Evolutionary conservation across 345 rosid genomes (phyloP), one percentile per base, ranked within the genome.

Genomic region (Moricandia moricandioides): DNA sequence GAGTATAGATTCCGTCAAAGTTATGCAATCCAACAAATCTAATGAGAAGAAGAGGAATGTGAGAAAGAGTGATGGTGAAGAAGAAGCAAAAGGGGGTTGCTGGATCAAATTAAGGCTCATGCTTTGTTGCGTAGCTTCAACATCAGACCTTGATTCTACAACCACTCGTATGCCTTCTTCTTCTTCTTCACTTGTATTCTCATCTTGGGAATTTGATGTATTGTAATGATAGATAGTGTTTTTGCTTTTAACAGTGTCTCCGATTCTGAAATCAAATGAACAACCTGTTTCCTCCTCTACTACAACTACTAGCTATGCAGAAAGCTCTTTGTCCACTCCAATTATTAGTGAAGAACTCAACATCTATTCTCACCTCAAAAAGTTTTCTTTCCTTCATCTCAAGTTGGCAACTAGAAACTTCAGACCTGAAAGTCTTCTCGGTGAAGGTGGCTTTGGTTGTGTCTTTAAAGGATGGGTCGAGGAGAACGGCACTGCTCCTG

Each of bases 391-490:
- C 81, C 86, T 85, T 83, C 96, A 94, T 83, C 95, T 94, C 21
- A 94, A 92, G 86, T 72, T 88, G 69, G 98, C 98, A 17, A 94
- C 98, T 74, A 85, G 98, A 78, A 94, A 94, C 84, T 94, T 94
- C 82, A 91, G 95, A 85, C 97, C 94, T 0, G 98, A 94, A 78
- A 89, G 96, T 83, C 97, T 94, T 62, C 96, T 94, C 17, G 98
- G 98, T 0, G 97, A 94, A 85, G 98, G 98, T 71, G 98, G 98
- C 8, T 94, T 94, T 82, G 98, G 98, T 62, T 91, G 97, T 67
- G 98, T 94, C 57, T 94, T 91, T 75, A 94, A 94, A 82, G 98
- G 98, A 2, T 93, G 97, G 97, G 87, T 93, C 6, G 98, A 93
- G 69, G 98, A 93, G 86, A 91, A 93, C 77, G 98, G 98, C 73